Conservation (phyloP, 139 green algal genomes). For the Diplosphaera chodatii region DNA sequence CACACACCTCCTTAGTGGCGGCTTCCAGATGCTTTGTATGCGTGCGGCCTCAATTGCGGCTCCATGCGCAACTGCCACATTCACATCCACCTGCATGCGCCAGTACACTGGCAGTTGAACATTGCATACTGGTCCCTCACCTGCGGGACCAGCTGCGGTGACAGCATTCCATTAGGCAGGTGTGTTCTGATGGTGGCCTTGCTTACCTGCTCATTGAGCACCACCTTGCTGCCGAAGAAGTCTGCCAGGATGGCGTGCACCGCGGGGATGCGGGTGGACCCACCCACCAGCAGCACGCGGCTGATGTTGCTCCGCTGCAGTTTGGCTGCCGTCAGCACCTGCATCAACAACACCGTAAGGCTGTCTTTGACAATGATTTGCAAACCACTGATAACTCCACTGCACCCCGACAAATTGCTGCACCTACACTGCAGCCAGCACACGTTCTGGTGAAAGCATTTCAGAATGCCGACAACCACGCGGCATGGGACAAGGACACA, state of each 20-base stretch:
- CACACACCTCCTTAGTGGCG: neutral
- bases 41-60: neutral
- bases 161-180: neutral
- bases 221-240: constrained; percentile 7
- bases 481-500: too few species aligned
- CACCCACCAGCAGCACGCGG: neutral
- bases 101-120: too few species aligned
- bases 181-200: too few species aligned
- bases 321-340: constrained; percentile 2
- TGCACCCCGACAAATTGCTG: too few species aligned
- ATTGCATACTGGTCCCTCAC: too few species aligned
- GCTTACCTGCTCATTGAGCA: neutral
- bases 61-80: neutral
- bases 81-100: neutral
- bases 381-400: too few species aligned
- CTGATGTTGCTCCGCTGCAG: constrained; percentile 6
- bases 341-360: too few species aligned
- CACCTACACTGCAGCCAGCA: too few species aligned
- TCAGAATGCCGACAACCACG: too few species aligned
- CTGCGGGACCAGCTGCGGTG: too few species aligned
- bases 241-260: constrained; percentile 13
- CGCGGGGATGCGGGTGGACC: constrained; percentile 8
- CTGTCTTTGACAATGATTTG: too few species aligned
- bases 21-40: neutral
- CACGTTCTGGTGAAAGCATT: too few species aligned